These are phyloP conservation scores for Allantophomopsis cytisporea DNA, from an alignment of 2,329 filamentous ascomycete genomes.

Conservation along the genomic window DNA sequence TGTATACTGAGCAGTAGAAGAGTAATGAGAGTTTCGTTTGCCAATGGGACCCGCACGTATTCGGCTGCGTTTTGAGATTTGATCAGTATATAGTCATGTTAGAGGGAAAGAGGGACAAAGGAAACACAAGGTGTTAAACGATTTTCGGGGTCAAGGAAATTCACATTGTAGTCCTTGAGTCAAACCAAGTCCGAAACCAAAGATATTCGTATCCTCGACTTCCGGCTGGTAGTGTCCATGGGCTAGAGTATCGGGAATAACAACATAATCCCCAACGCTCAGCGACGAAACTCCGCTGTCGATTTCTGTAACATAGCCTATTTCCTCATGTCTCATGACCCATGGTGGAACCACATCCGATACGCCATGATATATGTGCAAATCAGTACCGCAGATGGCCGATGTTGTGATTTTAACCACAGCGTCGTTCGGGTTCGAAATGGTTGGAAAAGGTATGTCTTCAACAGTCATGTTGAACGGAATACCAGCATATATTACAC, in stretches of 20 bases:
- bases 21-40: too few species aligned
- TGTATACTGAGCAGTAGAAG: neutral
- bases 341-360: slow-evolving; percentile 9
- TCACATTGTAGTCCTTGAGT: too few species aligned
- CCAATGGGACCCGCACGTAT: too few species aligned
- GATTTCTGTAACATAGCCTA: slow-evolving; percentile 28
- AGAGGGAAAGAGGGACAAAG: too few species aligned
- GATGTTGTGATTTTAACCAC: slow-evolving; percentile 29
- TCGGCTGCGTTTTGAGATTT: too few species aligned
- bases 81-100: too few species aligned
- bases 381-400: slow-evolving; percentile 36
- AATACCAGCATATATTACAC: slow-evolving; percentile 1
- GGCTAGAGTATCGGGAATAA: slow-evolving; percentile 29
- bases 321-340: slow-evolving; percentile 33
- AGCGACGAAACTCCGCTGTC: slow-evolving; percentile 28
- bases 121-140: too few species aligned
- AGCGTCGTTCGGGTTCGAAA: slow-evolving; percentile 17
- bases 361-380: slow-evolving; percentile 33
- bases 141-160: too few species aligned
- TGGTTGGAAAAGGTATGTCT: slow-evolving; percentile 2
- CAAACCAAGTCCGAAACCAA: too few species aligned
- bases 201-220: too few species aligned
- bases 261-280: slow-evolving; percentile 31
- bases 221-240: neutral
- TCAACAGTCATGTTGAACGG: slow-evolving; percentile 1